Evolutionary conservation across 2,329 filamentous ascomycete species (phyloP).

Genomic region (Lachnellula suecica): DNA sequence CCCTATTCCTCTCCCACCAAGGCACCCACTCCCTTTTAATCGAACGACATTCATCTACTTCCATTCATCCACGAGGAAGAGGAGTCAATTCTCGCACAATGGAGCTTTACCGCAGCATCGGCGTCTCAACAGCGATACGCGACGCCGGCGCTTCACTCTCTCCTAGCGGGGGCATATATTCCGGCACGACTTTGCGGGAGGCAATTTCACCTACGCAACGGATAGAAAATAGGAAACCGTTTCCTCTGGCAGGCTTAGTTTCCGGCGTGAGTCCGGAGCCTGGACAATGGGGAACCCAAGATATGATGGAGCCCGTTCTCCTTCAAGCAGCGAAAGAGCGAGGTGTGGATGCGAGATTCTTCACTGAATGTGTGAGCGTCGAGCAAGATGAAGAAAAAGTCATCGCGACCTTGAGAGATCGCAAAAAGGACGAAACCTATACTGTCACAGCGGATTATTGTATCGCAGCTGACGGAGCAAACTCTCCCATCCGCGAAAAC

Average conservation of each 20-base stretch:
- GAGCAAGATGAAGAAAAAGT: conserved; percentile 29
- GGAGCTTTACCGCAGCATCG: conserved; percentile 35
- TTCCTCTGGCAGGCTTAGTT: conserved; percentile 23
- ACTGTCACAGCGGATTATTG: conserved; percentile 36
- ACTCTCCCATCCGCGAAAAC: conserved; percentile 28
- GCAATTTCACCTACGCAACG: conserved; percentile 19
- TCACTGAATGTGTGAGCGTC: conserved; percentile 27
- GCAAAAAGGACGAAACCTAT: conserved; percentile 1
- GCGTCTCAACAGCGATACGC: conserved; percentile 25
- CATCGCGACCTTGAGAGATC: conserved; percentile 24
- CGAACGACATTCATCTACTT: conserved; percentile 36
- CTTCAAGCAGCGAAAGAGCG: conserved; percentile 32
- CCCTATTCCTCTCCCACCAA: conserved; percentile 36
- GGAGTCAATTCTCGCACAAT: conserved; percentile 39
- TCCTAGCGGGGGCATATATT: conserved; percentile 21
- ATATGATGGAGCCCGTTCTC: conserved; percentile 40
- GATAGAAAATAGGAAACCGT: conserved; percentile 19
- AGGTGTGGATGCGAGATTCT: conserved; percentile 36
- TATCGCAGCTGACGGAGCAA: conserved; percentile 39
- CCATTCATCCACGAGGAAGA: conserved; percentile 38
- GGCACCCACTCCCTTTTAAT: conserved; percentile 36
- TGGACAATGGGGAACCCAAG: conserved; percentile 37
- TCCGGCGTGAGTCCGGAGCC: conserved; percentile 16
- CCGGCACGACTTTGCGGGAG: conserved; percentile 15
- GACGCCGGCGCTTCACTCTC: conserved; percentile 21